Evolutionary conservation across 1,284 basidiomycete species (phyloP).

Genomic region (Rhodotorula sp.): DNA sequence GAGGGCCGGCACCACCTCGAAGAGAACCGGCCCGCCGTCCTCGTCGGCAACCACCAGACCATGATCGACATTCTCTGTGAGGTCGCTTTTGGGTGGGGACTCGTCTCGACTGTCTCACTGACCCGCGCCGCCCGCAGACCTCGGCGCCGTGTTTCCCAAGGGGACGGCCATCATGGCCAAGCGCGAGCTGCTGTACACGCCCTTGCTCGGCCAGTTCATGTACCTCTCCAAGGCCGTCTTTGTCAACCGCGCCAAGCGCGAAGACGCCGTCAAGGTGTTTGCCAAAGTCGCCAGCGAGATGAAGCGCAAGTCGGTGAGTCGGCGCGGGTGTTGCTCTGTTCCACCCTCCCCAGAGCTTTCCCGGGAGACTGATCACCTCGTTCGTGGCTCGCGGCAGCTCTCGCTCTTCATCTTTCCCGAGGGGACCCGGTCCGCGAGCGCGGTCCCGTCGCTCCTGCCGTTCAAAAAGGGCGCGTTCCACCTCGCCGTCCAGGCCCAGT

Average conservation of each 20-base stretch:
- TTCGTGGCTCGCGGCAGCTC: constrained; percentile 51
- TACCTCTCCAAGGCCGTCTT: constrained; percentile 88
- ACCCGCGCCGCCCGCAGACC: constrained; percentile 48
- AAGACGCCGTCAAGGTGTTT: constrained; percentile 72
- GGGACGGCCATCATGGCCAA: constrained; percentile 90
- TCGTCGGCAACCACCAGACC: constrained; percentile 90
- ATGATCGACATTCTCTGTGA: constrained; percentile 75
- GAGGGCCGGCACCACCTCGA: constrained; percentile 81
- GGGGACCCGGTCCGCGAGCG: constrained; percentile 76
- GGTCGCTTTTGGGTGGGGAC: not conserved
- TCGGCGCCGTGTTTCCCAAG: constrained; percentile 84
- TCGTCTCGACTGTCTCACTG: not conserved
- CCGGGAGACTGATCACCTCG: not conserved
- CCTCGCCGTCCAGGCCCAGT: constrained; percentile 77
- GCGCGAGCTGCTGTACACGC: constrained; percentile 81
- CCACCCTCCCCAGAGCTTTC: not conserved
- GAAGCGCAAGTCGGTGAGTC: constrained; percentile 61
- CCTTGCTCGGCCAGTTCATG: constrained; percentile 85
- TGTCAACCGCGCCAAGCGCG: constrained; percentile 80
- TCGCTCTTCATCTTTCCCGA: constrained; percentile 92
- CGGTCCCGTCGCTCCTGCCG: constrained; percentile 68
- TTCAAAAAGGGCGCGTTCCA: constrained; percentile 99
- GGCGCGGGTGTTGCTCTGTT: too few species aligned
- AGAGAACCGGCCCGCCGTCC: constrained; percentile 63
- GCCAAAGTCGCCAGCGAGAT: constrained; percentile 70